Base-by-base conservation (phyloP, 2,329 filamentous ascomycete genomes). In the Cladosporium sp. region DNA sequence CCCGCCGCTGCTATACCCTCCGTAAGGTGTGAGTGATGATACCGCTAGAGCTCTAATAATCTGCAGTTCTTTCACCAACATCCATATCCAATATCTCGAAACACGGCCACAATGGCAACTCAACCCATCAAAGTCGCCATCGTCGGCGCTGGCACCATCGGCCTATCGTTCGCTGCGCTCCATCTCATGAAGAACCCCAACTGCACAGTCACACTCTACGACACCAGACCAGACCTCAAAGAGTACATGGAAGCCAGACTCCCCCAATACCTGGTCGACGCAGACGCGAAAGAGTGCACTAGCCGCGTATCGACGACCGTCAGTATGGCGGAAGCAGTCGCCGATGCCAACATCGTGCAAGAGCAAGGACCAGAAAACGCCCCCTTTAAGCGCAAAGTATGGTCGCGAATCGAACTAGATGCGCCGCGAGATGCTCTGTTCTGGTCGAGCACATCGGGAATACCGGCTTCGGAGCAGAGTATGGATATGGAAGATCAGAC, bases 401-500 rank as follows among this genome's bases (percentile, higher is more conserved):
- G 86, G 85, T 73, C 78, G 0, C 71, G 83, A 26, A 79, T 88
- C 7, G 81, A 86, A 65, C 67, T 75, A 1, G 69, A 82, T 36
- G 83, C 83, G 0, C 76, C 77, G 0, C 65, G 71, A 5, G 67
- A 76, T 10, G 80, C 84, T 0, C 77, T 86, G 21, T 75, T 88
- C 58, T 88, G 85, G 85, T 85, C 81, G 43, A 84, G 81, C 63
- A 88, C 86, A 0, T 84, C 81, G 1, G 86, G 86, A 0, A 87
- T 88, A 30, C 80, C 83, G 0, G 84, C 85, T 0, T 85, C 82
- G 0, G 75, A 74, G 26, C 85, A 88, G 68, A 75, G 74, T 10
- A 65, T 67, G 18, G 68, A 76, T 3, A 82, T 84, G 80, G 69
- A 74, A 25, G 77, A 83, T 30, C 73, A 75, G 58, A 67, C 72